Evolutionary conservation across 768 basidiomycete species (phyloP).

Genomic region (Asterophora lycoperdoides): DNA sequence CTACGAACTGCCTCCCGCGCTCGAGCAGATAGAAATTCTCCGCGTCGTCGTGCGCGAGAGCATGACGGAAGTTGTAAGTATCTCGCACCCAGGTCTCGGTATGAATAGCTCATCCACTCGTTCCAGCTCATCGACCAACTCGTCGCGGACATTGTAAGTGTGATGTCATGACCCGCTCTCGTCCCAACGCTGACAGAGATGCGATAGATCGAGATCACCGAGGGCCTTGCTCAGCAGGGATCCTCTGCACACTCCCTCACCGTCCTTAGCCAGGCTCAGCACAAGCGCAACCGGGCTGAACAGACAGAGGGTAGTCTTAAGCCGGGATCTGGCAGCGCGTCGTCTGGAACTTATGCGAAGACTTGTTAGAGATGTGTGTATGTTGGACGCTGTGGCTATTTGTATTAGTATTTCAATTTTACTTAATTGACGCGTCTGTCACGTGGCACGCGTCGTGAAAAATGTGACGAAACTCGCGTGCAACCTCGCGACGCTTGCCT

Average conservation of each 20-base stretch:
- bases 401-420: too few species aligned
- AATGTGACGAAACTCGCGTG: slow-evolving; percentile 1
- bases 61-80: slow-evolving; percentile 44
- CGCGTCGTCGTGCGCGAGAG: slow-evolving; percentile 64
- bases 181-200: neutral
- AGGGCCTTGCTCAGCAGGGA: slow-evolving; percentile 44
- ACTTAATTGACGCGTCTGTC: slow-evolving; percentile 9
- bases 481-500: neutral
- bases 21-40: slow-evolving; percentile 54
- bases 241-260: slow-evolving; percentile 52
- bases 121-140: slow-evolving; percentile 61
- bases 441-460: slow-evolving; percentile 10
- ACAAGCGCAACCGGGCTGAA: slow-evolving; percentile 30
- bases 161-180: neutral
- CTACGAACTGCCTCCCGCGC: slow-evolving; percentile 48
- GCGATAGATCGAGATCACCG: slow-evolving; percentile 57
- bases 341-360: slow-evolving; percentile 65
- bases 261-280: slow-evolving; percentile 29
- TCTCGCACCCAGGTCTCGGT: slow-evolving; percentile 34
- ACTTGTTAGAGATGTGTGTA: slow-evolving; percentile 42
- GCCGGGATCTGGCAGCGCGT: slow-evolving; percentile 39
- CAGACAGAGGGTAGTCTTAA: slow-evolving; percentile 43
- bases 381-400: neutral
- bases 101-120: slow-evolving; percentile 47
- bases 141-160: slow-evolving; percentile 60